Conservation (phyloP, 768 basidiomycete species). For the Pulveroboletus sp. region DNA sequence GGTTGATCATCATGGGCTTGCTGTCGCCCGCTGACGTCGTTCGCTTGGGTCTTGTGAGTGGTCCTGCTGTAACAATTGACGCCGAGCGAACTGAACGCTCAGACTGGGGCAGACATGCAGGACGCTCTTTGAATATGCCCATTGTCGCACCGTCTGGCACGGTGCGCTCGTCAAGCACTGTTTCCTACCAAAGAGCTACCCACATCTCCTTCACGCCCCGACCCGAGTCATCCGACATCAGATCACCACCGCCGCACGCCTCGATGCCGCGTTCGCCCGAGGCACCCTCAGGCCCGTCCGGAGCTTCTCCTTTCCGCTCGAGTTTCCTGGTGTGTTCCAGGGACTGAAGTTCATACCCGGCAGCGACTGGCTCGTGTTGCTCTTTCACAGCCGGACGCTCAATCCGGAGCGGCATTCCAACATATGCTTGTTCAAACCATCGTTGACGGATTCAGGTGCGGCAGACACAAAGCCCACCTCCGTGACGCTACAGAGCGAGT, state of each 20-base stretch:
- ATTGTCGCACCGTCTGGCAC: constrained; percentile 25
- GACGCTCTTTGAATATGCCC: constrained; percentile 21
- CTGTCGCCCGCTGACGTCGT: constrained; percentile 24
- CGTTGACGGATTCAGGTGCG: not conserved
- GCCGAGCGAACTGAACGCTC: not conserved
- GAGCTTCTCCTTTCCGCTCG: constrained; percentile 26
- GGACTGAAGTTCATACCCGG: constrained; percentile 29
- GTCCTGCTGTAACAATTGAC: no score
- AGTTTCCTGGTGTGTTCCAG: constrained; percentile 29
- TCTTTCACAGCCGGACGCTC: constrained; percentile 29
- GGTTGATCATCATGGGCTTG: constrained; percentile 28
- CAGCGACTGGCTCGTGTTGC: constrained; percentile 26
- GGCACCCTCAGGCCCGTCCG: constrained; percentile 12
- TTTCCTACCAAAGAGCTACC: constrained; percentile 24
- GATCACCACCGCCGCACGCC: constrained; percentile 17
- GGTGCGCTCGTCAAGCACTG: constrained; percentile 19
- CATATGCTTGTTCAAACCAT: constrained; percentile 25
- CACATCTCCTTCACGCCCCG: constrained; percentile 19
- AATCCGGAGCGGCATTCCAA: constrained; percentile 30
- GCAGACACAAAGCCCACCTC: constrained; percentile 4
- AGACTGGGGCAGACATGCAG: constrained; percentile 19
- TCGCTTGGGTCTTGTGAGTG: constrained; percentile 25
- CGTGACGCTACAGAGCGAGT: constrained; percentile 28
- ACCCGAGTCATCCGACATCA: constrained; percentile 22
- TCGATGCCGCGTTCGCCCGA: constrained; percentile 21